Evolutionary conservation across 306 rosid species (phyloP).

Genomic region (Comarum palustre): DNA sequence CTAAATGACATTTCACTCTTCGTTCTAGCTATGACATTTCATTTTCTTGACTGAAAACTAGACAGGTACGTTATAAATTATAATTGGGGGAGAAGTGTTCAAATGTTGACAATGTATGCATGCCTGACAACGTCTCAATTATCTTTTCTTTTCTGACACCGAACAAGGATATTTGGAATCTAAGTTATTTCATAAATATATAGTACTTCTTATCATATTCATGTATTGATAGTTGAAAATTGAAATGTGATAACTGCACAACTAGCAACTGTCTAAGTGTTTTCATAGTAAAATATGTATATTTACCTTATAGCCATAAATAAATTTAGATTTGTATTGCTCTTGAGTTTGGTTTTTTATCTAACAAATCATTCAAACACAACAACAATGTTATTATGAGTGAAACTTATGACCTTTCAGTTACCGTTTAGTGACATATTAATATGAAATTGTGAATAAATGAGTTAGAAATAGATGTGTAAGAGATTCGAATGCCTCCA

Average conservation of each 20-base stretch:
- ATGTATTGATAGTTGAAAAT: no score
- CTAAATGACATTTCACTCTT: conserved; percentile 6
- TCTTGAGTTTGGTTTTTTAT: no score
- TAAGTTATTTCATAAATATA: not conserved
- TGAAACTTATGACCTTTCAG: fast-evolving
- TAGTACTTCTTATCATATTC: not conserved
- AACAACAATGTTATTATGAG: no score
- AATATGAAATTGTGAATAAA: no score
- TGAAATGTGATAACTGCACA: no score
- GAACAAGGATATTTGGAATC: not conserved
- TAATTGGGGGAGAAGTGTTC: conserved; percentile 12
- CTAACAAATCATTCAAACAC: no score
- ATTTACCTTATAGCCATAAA: no score
- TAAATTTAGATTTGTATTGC: no score
- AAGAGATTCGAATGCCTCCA: not conserved
- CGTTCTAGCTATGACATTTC: conserved; percentile 2
- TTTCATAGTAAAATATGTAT: no score
- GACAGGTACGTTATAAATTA: conserved; percentile 14
- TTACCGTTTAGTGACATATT: no score
- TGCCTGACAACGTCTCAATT: not conserved
- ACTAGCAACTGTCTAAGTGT: not conserved
- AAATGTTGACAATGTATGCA: not conserved
- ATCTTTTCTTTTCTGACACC: not conserved
- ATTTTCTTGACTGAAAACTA: conserved; percentile 15
- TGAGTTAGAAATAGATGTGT: no score